A percentile compares a stretch with the other conserved stretches of the same genome.
phyloP scores from a whole-genome alignment of 768 basidiomycete genomes.

The Sutorius australiensis region DNA sequence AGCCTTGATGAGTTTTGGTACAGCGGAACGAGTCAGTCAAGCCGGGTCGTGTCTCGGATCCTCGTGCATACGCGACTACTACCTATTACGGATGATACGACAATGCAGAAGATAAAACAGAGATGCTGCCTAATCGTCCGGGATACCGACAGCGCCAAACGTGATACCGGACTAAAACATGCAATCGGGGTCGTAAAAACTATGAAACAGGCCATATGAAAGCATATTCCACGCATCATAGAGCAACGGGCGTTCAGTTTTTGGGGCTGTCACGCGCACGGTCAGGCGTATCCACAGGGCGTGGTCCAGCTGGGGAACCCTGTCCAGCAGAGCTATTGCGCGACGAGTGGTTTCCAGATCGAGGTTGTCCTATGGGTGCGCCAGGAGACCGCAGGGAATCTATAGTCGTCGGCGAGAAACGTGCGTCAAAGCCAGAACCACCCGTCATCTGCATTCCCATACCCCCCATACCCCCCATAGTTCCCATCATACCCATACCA shows the following conservation, averaged over 20 bases:
- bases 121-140: slow-evolving; percentile 18
- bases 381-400: slow-evolving; percentile 32
- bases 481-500: slow-evolving; percentile 40
- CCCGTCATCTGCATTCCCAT: slow-evolving; percentile 61
- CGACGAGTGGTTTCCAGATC: slow-evolving; percentile 35
- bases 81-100: slow-evolving; percentile 2
- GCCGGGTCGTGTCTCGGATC: slow-evolving; percentile 2
- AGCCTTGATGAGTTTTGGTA: not conserved
- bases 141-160: slow-evolving; percentile 12
- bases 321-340: slow-evolving; percentile 50
- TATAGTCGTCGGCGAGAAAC: slow-evolving; percentile 41
- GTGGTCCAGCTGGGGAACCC: slow-evolving; percentile 47
- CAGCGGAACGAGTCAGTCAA: not conserved
- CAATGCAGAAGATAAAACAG: slow-evolving; percentile 16
- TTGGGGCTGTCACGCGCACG: slow-evolving; percentile 25
- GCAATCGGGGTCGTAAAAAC: slow-evolving; percentile 10
- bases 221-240: slow-evolving; percentile 10
- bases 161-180: slow-evolving; percentile 15
- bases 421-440: slow-evolving; percentile 55
- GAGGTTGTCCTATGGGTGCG: slow-evolving; percentile 23
- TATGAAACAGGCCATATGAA: slow-evolving; percentile 3
- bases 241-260: slow-evolving; percentile 13
- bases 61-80: not conserved
- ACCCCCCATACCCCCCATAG: slow-evolving; percentile 41
- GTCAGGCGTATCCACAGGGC: slow-evolving; percentile 29